Conservation (phyloP, 805 yeast genomes). For the Spathaspora arborariae region DNA sequence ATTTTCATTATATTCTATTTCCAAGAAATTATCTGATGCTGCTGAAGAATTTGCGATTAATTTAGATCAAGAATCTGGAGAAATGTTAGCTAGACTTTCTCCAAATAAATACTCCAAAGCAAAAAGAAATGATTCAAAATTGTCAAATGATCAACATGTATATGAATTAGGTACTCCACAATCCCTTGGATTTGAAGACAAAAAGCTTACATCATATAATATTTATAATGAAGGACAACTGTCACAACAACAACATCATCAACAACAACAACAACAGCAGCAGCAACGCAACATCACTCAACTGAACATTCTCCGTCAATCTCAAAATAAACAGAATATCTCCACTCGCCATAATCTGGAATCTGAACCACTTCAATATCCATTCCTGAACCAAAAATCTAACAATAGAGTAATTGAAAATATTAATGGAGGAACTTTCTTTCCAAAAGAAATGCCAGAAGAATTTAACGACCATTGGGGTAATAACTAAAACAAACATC, state of each 20-base stretch:
- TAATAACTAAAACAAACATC: not conserved
- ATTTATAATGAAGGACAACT: not conserved
- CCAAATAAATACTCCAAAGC: conserved; percentile 7
- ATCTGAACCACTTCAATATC: not conserved
- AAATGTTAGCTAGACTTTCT: conserved; percentile 4
- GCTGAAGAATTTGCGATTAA: conserved; percentile 12
- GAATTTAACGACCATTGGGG: conserved; percentile 7
- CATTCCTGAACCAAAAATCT: not conserved
- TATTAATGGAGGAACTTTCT: not conserved
- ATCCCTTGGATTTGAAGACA: conserved; percentile 5
- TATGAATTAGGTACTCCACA: conserved; percentile 5
- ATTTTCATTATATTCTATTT: conserved; percentile 23
- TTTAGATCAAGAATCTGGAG: not conserved
- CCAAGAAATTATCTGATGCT: conserved; percentile 22
- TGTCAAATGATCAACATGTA: not conserved
- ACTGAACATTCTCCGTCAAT: not conserved
- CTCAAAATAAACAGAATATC: not conserved
- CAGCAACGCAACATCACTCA: not conserved
- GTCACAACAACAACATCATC: conserved; percentile 1
- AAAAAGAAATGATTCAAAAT: not conserved
- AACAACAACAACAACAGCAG: not conserved
- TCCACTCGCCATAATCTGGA: not conserved
- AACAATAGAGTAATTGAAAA: not conserved
- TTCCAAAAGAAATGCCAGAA: conserved; percentile 1
- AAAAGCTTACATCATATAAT: not conserved